Percentiles rank a stretch among this genome's conserved stretches.
Conservation (phyloP, 2,329 filamentous ascomycete genomes). For the Pseudogymnoascus sp. region DNA sequence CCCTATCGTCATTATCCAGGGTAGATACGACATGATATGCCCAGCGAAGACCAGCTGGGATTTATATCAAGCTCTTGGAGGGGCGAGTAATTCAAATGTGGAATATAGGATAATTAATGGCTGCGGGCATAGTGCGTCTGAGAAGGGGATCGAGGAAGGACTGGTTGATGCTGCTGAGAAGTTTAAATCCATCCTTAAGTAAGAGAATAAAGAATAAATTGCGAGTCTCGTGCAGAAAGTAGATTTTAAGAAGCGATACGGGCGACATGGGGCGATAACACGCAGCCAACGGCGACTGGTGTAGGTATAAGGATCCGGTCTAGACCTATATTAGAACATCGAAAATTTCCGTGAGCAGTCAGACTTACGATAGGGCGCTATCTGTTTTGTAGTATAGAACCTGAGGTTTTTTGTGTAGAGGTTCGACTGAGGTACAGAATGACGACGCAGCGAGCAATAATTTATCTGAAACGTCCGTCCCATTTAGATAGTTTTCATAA, state of each 20-base stretch:
- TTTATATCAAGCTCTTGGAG: constrained; percentile 28
- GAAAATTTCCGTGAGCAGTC: not conserved
- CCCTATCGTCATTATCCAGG: constrained; percentile 30
- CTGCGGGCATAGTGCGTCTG: no score
- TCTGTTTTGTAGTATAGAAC: not conserved
- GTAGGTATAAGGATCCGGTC: constrained; percentile 27
- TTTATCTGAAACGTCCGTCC: not conserved
- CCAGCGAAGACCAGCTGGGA: constrained; percentile 36
- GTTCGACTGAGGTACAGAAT: not conserved
- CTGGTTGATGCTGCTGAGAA: no score
- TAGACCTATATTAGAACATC: not conserved
- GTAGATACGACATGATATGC: constrained; percentile 39
- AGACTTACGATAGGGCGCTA: not conserved
- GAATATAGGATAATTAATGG: no score
- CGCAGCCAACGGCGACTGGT: constrained; percentile 32
- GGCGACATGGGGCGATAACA: constrained; percentile 29
- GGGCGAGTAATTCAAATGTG: no score
- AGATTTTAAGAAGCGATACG: constrained; percentile 19
- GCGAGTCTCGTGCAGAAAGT: no score
- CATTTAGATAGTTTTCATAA: not conserved
- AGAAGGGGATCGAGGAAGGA: no score
- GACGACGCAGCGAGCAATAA: not conserved
- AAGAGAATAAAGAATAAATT: no score
- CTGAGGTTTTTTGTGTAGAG: not conserved
- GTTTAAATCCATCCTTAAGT: no score